These are phyloP conservation scores for Peronospora tabacina DNA, from an alignment of 352 stramenopile species.

Conservation along the genomic window DNA sequence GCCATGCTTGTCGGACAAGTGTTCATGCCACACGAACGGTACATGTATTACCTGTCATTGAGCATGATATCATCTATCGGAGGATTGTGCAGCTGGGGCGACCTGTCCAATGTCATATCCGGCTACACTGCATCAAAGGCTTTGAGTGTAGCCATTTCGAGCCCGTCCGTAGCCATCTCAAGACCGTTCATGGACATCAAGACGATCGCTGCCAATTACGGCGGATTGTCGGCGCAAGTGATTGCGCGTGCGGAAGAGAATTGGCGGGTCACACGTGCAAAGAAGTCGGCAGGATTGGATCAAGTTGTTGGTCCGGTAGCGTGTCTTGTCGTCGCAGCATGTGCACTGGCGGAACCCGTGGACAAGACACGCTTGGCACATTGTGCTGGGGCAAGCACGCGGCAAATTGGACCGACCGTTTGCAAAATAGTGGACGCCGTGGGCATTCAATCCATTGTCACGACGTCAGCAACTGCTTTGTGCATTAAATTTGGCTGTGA, in stretches of 20 bases:
- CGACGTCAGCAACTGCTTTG: constrained; percentile 42
- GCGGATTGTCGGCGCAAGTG: constrained; percentile 44
- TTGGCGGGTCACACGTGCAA: constrained; percentile 40
- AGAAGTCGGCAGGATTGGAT: constrained; percentile 31
- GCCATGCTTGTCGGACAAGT: constrained; percentile 13
- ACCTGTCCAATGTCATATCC: constrained; percentile 4
- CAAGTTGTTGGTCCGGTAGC: constrained; percentile 44
- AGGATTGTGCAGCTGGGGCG: not conserved
- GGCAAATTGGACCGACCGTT: constrained; percentile 39
- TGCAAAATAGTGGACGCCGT: constrained; percentile 50
- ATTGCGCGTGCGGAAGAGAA: constrained; percentile 46
- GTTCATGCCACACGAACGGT: not conserved
- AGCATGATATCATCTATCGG: constrained; percentile 1
- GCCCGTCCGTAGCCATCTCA: constrained; percentile 1
- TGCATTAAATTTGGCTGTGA: constrained; percentile 73
- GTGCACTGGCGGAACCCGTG: constrained; percentile 39
- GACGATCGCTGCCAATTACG: constrained; percentile 38
- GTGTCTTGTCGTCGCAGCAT: constrained; percentile 54
- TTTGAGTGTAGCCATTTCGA: not conserved
- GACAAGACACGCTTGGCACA: constrained; percentile 37
- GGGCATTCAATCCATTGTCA: constrained; percentile 35
- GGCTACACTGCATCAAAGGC: not conserved
- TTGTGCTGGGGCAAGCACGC: constrained; percentile 35
- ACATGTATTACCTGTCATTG: not conserved
- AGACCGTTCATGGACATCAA: constrained; percentile 39